These are phyloP conservation scores for Fraxinus cuspidata DNA, from an alignment of 257 asterid species.

Conservation along the genomic window DNA sequence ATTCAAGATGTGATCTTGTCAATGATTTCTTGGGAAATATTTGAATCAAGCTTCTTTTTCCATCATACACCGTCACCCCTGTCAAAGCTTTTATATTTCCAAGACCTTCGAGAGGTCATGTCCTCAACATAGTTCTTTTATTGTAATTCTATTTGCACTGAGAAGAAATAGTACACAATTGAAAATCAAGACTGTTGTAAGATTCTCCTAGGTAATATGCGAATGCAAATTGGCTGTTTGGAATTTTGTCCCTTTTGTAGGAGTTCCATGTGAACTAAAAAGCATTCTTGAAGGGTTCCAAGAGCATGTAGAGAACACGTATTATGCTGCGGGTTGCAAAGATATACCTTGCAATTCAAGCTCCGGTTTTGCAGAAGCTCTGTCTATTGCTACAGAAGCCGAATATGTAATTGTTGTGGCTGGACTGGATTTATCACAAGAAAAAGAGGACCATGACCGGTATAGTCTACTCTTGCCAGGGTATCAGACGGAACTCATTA, in stretches of 20 bases:
- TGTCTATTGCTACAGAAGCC: constrained; percentile 57
- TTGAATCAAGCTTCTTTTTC: background rate
- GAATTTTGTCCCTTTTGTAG: constrained; percentile 36
- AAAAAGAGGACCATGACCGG: constrained; percentile 84
- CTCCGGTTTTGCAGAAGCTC: constrained; percentile 53
- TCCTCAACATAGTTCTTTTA: background rate
- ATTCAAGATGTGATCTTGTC: background rate
- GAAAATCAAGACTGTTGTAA: background rate
- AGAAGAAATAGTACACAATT: background rate
- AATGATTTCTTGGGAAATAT: background rate
- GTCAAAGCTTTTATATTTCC: background rate
- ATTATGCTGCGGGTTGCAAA: constrained; percentile 71
- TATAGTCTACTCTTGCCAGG: constrained; percentile 95
- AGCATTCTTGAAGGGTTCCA: constrained; percentile 62
- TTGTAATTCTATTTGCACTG: background rate
- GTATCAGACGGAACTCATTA: constrained; percentile 59
- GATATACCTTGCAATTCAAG: constrained; percentile 73
- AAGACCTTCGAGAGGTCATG: background rate
- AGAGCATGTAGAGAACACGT: constrained; percentile 43
- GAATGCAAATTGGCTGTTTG: background rate
- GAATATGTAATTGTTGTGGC: constrained; percentile 69
- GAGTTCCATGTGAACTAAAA: constrained; percentile 70
- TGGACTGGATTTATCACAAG: constrained; percentile 86
- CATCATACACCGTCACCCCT: background rate
- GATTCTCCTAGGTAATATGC: background rate